Evolutionary conservation across 164 flowering plant species (phyloP).

Genomic region (Hamamelis virginiana): DNA sequence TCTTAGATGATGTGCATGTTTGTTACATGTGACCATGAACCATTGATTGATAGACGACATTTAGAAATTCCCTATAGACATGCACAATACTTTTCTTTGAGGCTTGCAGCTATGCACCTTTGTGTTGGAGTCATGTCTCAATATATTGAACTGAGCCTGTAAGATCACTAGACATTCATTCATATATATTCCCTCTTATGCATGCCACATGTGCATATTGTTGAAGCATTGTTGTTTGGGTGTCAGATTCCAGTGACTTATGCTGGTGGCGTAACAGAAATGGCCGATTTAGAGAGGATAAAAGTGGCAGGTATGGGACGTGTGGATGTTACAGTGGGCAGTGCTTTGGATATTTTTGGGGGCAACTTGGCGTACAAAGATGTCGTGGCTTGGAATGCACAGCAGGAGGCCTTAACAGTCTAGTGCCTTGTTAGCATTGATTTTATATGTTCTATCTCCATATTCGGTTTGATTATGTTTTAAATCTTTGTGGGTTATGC

Average conservation of each 20-base stretch:
- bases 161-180: no score
- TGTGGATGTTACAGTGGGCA: constrained; percentile 92
- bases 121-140: no score
- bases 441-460: background rate
- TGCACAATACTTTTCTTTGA: no score
- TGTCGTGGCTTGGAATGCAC: constrained; percentile 77
- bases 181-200: background rate
- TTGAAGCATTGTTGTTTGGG: constrained; percentile 7
- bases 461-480: background rate
- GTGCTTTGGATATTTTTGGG: constrained; percentile 91
- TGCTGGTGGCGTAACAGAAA: constrained; percentile 84
- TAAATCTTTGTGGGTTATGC: background rate
- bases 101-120: no score
- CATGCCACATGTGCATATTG: background rate
- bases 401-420: constrained; percentile 20
- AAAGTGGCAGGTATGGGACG: constrained; percentile 66
- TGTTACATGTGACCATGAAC: no score
- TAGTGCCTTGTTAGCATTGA: background rate
- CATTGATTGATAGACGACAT: no score
- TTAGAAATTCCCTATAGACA: no score
- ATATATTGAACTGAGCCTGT: no score
- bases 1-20: no score
- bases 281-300: constrained; percentile 82
- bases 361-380: constrained; percentile 74
- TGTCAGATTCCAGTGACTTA: constrained; percentile 89